Conservation (phyloP, 768 basidiomycete genomes). For the Auricularia auricula-judae region DNA sequence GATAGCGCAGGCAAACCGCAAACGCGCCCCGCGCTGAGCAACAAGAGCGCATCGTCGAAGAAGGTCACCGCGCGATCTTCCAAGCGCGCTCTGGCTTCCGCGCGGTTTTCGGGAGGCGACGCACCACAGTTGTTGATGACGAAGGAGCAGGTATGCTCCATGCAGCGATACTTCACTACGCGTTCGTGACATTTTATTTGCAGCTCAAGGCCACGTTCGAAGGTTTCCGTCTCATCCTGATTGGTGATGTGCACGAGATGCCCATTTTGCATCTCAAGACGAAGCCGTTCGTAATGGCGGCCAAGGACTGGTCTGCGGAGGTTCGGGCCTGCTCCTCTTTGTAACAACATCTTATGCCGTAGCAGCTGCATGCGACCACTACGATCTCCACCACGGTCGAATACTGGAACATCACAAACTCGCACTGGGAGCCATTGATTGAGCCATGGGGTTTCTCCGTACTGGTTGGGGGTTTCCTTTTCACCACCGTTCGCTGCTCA, state of each 20-base stretch:
- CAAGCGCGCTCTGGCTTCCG: constrained; percentile 10
- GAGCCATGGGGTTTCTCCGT: constrained; percentile 91
- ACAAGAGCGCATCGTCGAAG: background rate
- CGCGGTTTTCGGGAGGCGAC: constrained; percentile 4
- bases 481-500: constrained; percentile 7
- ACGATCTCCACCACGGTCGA: constrained; percentile 74
- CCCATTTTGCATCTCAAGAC: constrained; percentile 85
- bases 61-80: constrained; percentile 9
- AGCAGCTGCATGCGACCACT: constrained; percentile 72
- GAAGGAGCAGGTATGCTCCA: constrained; percentile 61
- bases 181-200: background rate
- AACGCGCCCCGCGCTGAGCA: background rate
- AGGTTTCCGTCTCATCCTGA: constrained; percentile 86
- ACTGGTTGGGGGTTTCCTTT: constrained; percentile 31
- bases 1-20: background rate
- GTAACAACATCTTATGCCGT: constrained; percentile 1
- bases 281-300: constrained; percentile 70
- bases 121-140: constrained; percentile 47
- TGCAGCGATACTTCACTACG: background rate
- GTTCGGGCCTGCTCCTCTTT: constrained; percentile 29
- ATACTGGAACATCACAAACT: constrained; percentile 95
- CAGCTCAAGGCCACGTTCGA: constrained; percentile 81
- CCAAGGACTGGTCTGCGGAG: constrained; percentile 91
- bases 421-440: constrained; percentile 75
- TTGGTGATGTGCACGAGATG: constrained; percentile 91